These are phyloP conservation scores for Hyphopichia pseudoburtonii DNA, from an alignment of 1,139 yeast genomes.

Conservation along the genomic window DNA sequence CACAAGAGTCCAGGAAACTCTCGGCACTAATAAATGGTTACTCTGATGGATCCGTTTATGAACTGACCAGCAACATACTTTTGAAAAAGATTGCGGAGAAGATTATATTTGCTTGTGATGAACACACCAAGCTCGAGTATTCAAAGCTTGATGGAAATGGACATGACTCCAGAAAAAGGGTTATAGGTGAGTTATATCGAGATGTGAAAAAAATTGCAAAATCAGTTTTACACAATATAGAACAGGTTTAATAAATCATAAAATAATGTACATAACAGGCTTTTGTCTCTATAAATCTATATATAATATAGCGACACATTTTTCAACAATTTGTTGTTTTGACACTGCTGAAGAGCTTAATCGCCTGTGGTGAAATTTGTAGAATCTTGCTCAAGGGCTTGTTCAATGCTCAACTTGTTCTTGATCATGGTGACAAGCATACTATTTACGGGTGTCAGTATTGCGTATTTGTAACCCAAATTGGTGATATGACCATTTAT, in stretches of 20 bases:
- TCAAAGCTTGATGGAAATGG: constrained; percentile 14
- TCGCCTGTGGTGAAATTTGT: no score
- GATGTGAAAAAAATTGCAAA: constrained; percentile 25
- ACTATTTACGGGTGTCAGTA: constrained; percentile 47
- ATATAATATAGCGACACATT: no score
- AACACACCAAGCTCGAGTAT: constrained; percentile 15
- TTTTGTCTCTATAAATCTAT: no score
- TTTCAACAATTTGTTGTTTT: no score
- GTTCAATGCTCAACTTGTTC: constrained; percentile 37
- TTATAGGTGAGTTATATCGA: constrained; percentile 23
- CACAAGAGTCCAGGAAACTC: constrained; percentile 29
- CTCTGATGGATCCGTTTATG: constrained; percentile 46
- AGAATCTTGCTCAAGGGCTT: constrained; percentile 27
- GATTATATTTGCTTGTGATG: constrained; percentile 22
- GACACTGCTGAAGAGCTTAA: no score
- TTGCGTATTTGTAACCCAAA: constrained; percentile 45
- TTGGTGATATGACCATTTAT: constrained; percentile 71
- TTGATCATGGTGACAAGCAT: constrained; percentile 49
- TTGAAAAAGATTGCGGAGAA: constrained; percentile 34
- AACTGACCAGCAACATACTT: constrained; percentile 23
- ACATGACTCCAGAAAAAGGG: constrained; percentile 13
- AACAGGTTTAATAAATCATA: neutral
- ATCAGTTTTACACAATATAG: constrained; percentile 6
- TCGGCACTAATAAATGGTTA: constrained; percentile 36
- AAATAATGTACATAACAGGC: constrained; percentile 3